Evolutionary conservation across 768 basidiomycete species (phyloP).

Genomic region (Lentinula detonsa): DNA sequence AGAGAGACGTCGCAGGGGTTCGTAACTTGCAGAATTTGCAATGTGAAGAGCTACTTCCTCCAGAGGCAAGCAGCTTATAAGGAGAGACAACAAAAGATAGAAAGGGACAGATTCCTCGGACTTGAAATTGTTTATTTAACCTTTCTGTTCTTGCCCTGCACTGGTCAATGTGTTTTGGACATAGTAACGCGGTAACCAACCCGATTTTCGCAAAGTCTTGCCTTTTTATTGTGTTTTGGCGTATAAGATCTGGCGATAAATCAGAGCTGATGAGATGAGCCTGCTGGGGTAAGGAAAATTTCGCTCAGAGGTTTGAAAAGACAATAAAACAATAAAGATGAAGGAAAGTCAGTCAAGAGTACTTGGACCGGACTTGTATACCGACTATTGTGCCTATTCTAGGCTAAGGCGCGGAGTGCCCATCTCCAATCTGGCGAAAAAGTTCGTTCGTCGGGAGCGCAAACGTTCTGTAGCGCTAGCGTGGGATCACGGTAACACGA

Average conservation of each 20-base stretch:
- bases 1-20: background rate
- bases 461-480: too few species aligned
- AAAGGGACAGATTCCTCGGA: background rate
- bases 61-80: background rate
- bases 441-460: too few species aligned
- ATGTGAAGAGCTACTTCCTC: background rate
- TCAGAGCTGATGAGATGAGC: background rate
- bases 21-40: background rate
- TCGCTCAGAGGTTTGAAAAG: background rate
- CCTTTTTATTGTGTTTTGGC: background rate
- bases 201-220: too few species aligned
- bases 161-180: background rate
- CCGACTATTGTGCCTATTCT: background rate
- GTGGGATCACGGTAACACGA: too few species aligned
- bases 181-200: background rate
- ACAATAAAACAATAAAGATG: background rate
- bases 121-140: background rate
- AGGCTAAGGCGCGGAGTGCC: background rate
- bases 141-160: background rate
- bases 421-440: too few species aligned
- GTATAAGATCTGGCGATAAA: background rate
- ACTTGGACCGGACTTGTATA: background rate
- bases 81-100: background rate
- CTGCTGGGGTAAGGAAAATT: background rate
- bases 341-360: background rate